Evolutionary conservation across 805 yeast genomes (phyloP), one percentile per base, ranked within the genome.

Genomic region (Ogataea thermomethanolica): DNA sequence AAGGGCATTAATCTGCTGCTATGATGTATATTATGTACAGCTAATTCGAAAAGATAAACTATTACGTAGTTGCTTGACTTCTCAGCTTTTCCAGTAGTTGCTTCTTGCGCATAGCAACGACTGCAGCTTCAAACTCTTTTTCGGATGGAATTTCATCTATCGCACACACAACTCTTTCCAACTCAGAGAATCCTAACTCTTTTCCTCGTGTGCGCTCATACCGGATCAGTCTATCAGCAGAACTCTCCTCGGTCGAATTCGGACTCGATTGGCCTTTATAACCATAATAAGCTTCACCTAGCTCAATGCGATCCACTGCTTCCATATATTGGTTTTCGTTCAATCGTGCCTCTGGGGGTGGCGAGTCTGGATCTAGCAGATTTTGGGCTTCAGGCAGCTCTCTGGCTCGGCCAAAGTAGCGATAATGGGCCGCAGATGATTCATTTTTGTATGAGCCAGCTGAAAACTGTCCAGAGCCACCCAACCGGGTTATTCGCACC

Each of bases 361-460:
- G 20, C 20, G 20, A 17, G 20, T 17, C 20, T 5, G 5, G 3
- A 17, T 17, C 20, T 17, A 17, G 20, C 5, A 17, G 20, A 17
- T 3, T 17, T 17, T 17, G 20, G 5, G 20, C 90, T 46, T 85
- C 96, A 0, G 88, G 84, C 7, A 89, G 62, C 31, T 87, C 91
- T 37, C 76, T 70, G 0, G 96, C 95, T 35, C 95, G 63, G 0
- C 97, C 97, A 62, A 78, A 90, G 60, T 84, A 90, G 40, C 83
- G 65, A 48, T 78, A 78, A 0, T 88, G 88, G 28, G 74, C 56
- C 5, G 39, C 31, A n/a, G 45, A 27, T 3, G 44, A 29, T 2
- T 38, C 48, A 2, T 35, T 39, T 10, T 30, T 28, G n/a, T 25
- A 29, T n/a, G 22, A 34, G 29, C 7, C 47, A 27, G 35, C 35